A percentile compares a stretch with the other conserved stretches of the same genome.
These are phyloP conservation scores for Paramyrothecium sp. DNA, from an alignment of 2,329 filamentous ascomycete species.

Conservation along the genomic window DNA sequence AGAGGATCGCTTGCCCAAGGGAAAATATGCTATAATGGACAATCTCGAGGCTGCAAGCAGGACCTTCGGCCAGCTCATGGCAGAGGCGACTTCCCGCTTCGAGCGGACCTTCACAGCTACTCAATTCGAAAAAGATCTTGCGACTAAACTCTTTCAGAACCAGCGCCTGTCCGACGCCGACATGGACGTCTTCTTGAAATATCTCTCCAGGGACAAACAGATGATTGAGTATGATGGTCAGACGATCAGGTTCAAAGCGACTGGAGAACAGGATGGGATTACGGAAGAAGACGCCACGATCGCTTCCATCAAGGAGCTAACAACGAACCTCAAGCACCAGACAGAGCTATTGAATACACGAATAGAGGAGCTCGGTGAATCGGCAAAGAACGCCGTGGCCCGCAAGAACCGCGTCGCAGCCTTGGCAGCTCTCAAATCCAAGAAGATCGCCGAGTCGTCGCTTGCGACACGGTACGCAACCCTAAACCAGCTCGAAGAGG, in stretches of 20 bases:
- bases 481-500: conserved; percentile 77
- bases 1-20: conserved; percentile 57
- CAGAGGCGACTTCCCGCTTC: conserved; percentile 47
- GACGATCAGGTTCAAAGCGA: conserved; percentile 71
- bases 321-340: conserved; percentile 71
- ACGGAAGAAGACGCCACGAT: conserved; percentile 79
- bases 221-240: conserved; percentile 59
- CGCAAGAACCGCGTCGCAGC: conserved; percentile 74
- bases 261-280: conserved; percentile 52
- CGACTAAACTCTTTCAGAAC: conserved; percentile 46
- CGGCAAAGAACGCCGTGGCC: conserved; percentile 68
- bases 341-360: conserved; percentile 65
- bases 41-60: conserved; percentile 61
- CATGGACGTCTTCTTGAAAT: conserved; percentile 67
- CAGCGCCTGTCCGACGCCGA: conserved; percentile 60
- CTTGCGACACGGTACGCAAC: conserved; percentile 71
- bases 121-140: conserved; percentile 61
- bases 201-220: conserved; percentile 66
- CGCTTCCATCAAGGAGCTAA: conserved; percentile 78
- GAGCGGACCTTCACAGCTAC: conserved; percentile 67
- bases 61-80: conserved; percentile 46
- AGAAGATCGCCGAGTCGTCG: conserved; percentile 76
- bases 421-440: conserved; percentile 74
- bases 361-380: conserved; percentile 60
- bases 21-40: conserved; percentile 63